Evolutionary conservation across 2,329 filamentous ascomycete species (phyloP).

Genomic region (Amauroascus verrucosus): DNA sequence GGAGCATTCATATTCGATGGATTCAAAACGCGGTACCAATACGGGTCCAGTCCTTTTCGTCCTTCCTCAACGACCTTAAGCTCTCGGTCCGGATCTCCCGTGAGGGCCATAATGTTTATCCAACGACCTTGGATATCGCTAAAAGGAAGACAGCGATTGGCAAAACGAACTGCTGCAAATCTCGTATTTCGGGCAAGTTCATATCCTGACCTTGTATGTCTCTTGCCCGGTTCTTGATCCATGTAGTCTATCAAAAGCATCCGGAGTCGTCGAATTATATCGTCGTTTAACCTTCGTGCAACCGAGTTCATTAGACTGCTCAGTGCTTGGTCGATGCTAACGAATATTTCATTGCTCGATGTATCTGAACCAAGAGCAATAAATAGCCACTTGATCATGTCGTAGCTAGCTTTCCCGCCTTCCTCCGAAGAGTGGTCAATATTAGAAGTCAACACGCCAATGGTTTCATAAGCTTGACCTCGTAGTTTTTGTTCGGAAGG

Average conservation of each 20-base stretch:
- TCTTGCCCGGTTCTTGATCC: slow-evolving; percentile 38
- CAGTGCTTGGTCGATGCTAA: slow-evolving; percentile 81
- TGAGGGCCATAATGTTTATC: slow-evolving; percentile 76
- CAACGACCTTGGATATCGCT: slow-evolving; percentile 69
- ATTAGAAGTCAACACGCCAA: slow-evolving; percentile 61
- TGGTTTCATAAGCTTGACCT: slow-evolving; percentile 77
- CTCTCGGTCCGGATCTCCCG: slow-evolving; percentile 55
- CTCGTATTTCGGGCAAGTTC: slow-evolving; percentile 60
- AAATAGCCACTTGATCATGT: slow-evolving; percentile 66
- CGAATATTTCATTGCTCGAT: slow-evolving; percentile 59
- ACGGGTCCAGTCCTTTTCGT: slow-evolving; percentile 71
- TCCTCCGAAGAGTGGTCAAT: slow-evolving; percentile 30
- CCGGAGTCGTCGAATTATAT: slow-evolving; percentile 36
- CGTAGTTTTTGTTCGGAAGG: slow-evolving; percentile 57
- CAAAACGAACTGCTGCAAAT: slow-evolving; percentile 77
- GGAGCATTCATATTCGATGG: slow-evolving; percentile 36
- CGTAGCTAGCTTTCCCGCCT: slow-evolving; percentile 34
- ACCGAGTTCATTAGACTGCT: slow-evolving; percentile 63
- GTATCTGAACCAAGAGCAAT: slow-evolving; percentile 70
- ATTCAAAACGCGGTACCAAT: slow-evolving; percentile 58
- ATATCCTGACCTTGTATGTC: slow-evolving; percentile 30
- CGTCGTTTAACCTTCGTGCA: slow-evolving; percentile 34
- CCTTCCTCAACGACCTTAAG: slow-evolving; percentile 85
- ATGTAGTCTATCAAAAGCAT: slow-evolving; percentile 60
- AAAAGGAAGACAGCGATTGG: slow-evolving; percentile 77